Base-by-base conservation (phyloP, 371 early-diverging fungal species). In the Apophysomyces ossiformis region DNA sequence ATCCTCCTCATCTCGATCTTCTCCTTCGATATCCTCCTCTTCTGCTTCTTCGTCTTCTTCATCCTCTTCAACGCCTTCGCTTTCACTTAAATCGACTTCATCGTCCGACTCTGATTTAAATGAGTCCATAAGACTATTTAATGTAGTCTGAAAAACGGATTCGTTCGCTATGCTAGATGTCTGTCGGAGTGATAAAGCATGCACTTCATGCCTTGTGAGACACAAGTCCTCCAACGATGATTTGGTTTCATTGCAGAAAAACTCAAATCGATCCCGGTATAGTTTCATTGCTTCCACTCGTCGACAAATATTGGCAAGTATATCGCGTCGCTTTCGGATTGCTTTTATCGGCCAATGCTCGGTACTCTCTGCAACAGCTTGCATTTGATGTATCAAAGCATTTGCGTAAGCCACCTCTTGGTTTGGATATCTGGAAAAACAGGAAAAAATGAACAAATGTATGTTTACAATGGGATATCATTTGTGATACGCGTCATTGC, bases 31-130 rank as follows among this genome's bases (percentile, higher is more conserved):
- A 4, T 50, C 54, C 21, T 50, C 54, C 7, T 21, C 54, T 21
- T 21, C 21, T 9, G 16, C 54, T 50, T 50, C 60, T 21, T 60
- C 57, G 8, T 57, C 56, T 13, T 46, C 50, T 15, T 50, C 41
- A 39, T 44, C 44, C 21, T 41, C 60, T 6, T 41, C 38, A 3
- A 39, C 16, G 15, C 11, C 60, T 15, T 44, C 32, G 16, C 41
- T 37, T 41, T 18, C 60, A 43, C n/a, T 26, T 3, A 39, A 4
- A 8, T 41, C 39, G 4, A 43, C 60, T 41, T 41, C 32, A 39
- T 58, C 60, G n/a, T 47, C 65, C 11, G 54, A 50, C 21, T 50
- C 54, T 50, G 54, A 50, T 50, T 50, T 50, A 50, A 50, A 50
- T 50, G 54, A 16, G 21, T 50, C 54, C 4, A 50, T 11, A n/a